Conservation (phyloP, 2,329 filamentous ascomycete genomes). For the Aspergillus ustus region DNA sequence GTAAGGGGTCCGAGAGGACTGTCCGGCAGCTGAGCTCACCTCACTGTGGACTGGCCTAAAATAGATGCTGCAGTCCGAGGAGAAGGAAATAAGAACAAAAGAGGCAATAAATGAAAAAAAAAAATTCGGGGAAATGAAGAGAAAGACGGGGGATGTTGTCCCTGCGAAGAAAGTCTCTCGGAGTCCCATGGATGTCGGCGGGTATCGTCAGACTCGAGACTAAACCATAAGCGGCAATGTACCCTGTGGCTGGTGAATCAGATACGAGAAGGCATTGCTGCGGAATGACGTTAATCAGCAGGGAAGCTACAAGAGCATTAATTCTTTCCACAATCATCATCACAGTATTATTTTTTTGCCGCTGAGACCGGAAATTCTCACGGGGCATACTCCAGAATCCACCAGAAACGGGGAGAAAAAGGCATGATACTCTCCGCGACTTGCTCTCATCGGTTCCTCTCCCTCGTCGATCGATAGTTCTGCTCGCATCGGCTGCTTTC, state of each 20-base stretch:
- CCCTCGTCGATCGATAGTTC: slow-evolving; percentile 28
- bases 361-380: background rate
- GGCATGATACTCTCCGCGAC: slow-evolving; percentile 29
- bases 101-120: background rate
- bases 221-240: background rate
- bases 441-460: slow-evolving; percentile 24
- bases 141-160: background rate
- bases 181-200: background rate
- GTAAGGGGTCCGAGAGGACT: slow-evolving; percentile 13
- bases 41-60: slow-evolving; percentile 1
- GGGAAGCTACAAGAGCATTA: background rate
- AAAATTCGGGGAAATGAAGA: background rate
- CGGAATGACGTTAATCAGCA: slow-evolving; percentile 17
- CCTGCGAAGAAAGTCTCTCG: background rate
- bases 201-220: background rate
- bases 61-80: background rate
- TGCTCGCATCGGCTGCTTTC: slow-evolving; percentile 19
- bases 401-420: slow-evolving; percentile 16
- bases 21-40: slow-evolving; percentile 12
- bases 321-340: slow-evolving; percentile 1
- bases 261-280: background rate
- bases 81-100: background rate
- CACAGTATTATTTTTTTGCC: background rate
- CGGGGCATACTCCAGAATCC: background rate
- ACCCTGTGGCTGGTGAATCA: slow-evolving; percentile 5